phyloP scores from a whole-genome alignment of 1,139 yeast species.

The Kluyveromyces sp. region DNA sequence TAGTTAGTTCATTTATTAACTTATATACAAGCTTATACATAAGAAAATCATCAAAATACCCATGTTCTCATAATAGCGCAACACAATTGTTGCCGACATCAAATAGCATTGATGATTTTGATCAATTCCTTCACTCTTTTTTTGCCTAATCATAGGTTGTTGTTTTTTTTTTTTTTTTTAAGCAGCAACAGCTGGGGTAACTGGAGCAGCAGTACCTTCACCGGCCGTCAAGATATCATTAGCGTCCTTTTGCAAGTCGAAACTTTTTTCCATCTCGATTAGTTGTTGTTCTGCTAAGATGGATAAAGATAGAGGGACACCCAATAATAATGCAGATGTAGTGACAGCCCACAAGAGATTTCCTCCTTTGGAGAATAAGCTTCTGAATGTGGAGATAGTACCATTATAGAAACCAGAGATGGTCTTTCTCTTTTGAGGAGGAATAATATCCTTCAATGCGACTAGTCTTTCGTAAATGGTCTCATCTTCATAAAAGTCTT shows the following conservation, averaged over 20 bases:
- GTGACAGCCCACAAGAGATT: conserved; percentile 77
- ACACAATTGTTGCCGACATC: no score
- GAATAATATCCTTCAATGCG: conserved; percentile 86
- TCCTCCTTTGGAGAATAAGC: conserved; percentile 56
- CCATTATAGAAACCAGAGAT: conserved; percentile 33
- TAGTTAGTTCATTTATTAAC: conserved; percentile 19
- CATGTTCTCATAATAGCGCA: background rate
- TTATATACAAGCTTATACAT: conserved; percentile 4
- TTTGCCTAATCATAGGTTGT: background rate
- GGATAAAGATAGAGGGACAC: conserved; percentile 87
- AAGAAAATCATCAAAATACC: conserved; percentile 2
- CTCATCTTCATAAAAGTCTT: conserved; percentile 74
- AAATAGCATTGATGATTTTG: no score
- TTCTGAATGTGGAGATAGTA: conserved; percentile 35
- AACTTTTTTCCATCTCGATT: conserved; percentile 89
- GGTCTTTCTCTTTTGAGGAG: conserved; percentile 70
- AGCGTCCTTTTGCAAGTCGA: conserved; percentile 78
- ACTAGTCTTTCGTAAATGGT: conserved; percentile 77
- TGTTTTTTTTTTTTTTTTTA: background rate
- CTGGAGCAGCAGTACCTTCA: conserved; percentile 38
- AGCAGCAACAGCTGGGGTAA: conserved; percentile 6
- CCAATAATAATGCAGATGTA: conserved; percentile 75
- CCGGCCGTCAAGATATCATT: conserved; percentile 79
- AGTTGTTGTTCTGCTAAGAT: conserved; percentile 89
- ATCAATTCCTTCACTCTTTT: background rate